These are phyloP conservation scores for Colletotrichum gigasporum DNA, from an alignment of 2,329 filamentous ascomycete species.

Conservation along the genomic window DNA sequence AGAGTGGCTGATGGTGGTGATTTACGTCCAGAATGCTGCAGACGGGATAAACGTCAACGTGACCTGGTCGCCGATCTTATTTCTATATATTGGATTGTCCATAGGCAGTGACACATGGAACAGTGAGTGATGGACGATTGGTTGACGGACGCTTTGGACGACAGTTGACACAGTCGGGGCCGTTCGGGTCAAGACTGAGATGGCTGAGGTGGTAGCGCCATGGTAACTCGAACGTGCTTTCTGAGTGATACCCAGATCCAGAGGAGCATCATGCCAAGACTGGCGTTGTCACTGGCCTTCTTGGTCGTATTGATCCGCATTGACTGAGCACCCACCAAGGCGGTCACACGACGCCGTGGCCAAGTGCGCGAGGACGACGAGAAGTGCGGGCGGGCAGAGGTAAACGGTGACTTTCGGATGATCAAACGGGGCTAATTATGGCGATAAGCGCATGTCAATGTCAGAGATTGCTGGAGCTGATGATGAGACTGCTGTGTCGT, in stretches of 20 bases:
- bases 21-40: too few species aligned
- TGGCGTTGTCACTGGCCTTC: too few species aligned
- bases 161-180: conserved; percentile 1
- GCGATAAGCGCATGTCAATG: neutral
- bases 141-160: neutral
- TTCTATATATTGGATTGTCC: neutral
- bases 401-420: neutral
- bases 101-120: neutral
- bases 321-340: conserved; percentile 19
- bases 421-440: conserved; percentile 10
- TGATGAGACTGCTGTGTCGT: conserved; percentile 8
- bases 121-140: neutral
- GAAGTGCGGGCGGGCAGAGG: neutral
- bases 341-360: conserved; percentile 18
- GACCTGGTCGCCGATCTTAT: neutral
- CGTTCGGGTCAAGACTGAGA: too few species aligned
- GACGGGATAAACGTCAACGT: too few species aligned
- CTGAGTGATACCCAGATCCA: too few species aligned
- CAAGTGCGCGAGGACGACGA: neutral
- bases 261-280: too few species aligned
- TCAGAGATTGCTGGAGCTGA: conserved; percentile 1
- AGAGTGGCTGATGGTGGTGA: neutral
- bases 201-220: too few species aligned
- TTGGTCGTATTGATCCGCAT: too few species aligned
- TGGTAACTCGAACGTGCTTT: too few species aligned